phyloP scores from a whole-genome alignment of 2,329 filamentous ascomycete genomes.

The Truncatella angustata region DNA sequence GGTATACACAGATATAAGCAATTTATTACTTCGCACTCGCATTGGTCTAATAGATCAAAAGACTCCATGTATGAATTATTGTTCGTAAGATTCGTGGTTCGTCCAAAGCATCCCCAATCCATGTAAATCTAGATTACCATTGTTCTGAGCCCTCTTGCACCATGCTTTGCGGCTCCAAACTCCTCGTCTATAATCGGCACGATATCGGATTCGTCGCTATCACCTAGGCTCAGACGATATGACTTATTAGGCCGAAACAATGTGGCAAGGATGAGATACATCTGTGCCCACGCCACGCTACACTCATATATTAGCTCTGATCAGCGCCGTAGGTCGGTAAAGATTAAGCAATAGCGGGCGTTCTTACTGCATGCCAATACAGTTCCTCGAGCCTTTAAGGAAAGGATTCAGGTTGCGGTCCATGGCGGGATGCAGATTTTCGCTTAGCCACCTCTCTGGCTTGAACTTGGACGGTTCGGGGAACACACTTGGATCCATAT shows the following conservation, averaged over 20 bases:
- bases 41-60: no score
- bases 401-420: conserved; percentile 8
- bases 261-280: conserved; percentile 5
- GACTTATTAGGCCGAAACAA: conserved; percentile 4
- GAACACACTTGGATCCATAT: conserved; percentile 10
- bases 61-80: no score
- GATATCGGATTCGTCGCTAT: conserved; percentile 13
- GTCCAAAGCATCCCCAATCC: no score
- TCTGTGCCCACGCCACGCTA: conserved; percentile 8
- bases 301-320: no score
- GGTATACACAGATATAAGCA: no score
- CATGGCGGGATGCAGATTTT: conserved; percentile 7
- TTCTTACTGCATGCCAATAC: conserved; percentile 11
- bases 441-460: conserved; percentile 9
- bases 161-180: conserved; percentile 11
- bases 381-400: conserved; percentile 6
- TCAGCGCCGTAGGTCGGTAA: no score
- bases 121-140: conserved; percentile 5
- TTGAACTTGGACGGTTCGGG: conserved; percentile 8
- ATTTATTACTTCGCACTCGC: no score
- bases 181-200: conserved; percentile 12
- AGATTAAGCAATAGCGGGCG: neutral
- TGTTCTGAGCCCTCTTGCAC: conserved; percentile 6
- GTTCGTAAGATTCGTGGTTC: no score
- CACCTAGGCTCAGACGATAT: conserved; percentile 1